phyloP scores from a whole-genome alignment of 306 rosid species.

The Cucurbita argyrosperma region DNA sequence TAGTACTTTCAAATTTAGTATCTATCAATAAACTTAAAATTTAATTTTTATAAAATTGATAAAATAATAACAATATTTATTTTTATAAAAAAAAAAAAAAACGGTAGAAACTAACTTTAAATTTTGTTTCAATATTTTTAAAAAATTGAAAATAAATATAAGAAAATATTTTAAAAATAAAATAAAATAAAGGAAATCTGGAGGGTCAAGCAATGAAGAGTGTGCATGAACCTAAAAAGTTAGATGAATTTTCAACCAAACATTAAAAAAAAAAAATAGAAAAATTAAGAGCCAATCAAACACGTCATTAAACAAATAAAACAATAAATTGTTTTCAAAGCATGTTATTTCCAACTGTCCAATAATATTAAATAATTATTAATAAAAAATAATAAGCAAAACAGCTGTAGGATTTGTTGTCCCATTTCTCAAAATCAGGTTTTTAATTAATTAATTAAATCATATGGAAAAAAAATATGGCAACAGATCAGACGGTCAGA shows the following conservation, averaged over 20 bases:
- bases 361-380: neutral
- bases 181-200: neutral
- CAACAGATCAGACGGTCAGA: constrained; percentile 2
- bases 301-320: neutral
- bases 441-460: neutral
- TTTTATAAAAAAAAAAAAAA: no score
- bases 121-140: no score
- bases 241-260: neutral
- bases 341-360: constrained; percentile 5
- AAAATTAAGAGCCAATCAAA: neutral
- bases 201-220: neutral
- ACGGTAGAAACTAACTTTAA: no score
- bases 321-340: neutral
- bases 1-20: no score
- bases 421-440: neutral
- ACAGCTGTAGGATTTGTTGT: neutral
- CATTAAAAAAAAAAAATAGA: neutral
- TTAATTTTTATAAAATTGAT: no score
- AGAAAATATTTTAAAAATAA: neutral
- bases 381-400: neutral
- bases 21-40: no score
- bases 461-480: neutral
- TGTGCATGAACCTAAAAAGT: neutral
- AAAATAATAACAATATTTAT: no score
- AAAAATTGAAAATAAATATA: neutral